phyloP scores from a whole-genome alignment of 2,329 filamentous ascomycete genomes.

The Harringtonia aguacate region DNA sequence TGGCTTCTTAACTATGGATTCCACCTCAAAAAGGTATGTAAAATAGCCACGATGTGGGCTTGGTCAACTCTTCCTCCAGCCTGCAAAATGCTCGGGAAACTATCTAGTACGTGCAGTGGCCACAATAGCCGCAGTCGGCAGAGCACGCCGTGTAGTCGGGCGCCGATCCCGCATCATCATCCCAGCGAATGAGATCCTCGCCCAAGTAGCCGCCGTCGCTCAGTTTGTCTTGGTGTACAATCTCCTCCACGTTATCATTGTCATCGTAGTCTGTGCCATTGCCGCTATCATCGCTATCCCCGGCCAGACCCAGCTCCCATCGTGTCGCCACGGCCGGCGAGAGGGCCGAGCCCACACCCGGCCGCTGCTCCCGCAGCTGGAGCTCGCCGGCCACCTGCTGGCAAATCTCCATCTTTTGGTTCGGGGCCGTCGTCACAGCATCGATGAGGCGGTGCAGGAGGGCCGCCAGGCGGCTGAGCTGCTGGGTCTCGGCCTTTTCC shows the following conservation, averaged over 20 bases:
- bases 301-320: background rate
- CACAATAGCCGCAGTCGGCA: slow-evolving; percentile 15
- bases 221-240: no score
- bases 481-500: slow-evolving; percentile 21
- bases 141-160: slow-evolving; percentile 16
- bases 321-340: slow-evolving; percentile 11
- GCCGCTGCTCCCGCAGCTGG: slow-evolving; percentile 15
- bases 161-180: slow-evolving; percentile 3
- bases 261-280: background rate
- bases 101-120: slow-evolving; percentile 11
- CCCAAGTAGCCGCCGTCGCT: no score
- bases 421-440: background rate
- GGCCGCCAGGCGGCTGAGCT: slow-evolving; percentile 20
- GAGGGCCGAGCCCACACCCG: slow-evolving; percentile 12
- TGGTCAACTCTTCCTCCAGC: background rate
- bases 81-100: no score
- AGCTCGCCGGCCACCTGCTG: no score
- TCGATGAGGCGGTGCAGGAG: slow-evolving; percentile 16
- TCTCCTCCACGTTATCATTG: background rate
- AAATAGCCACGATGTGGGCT: no score
- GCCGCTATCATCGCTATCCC: background rate
- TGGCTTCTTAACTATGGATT: no score
- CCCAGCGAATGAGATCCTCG: background rate
- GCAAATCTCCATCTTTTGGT: background rate
- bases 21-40: no score